Conservation (phyloP, 208 protist genomes). For the Leishmania guyanensis region DNA sequence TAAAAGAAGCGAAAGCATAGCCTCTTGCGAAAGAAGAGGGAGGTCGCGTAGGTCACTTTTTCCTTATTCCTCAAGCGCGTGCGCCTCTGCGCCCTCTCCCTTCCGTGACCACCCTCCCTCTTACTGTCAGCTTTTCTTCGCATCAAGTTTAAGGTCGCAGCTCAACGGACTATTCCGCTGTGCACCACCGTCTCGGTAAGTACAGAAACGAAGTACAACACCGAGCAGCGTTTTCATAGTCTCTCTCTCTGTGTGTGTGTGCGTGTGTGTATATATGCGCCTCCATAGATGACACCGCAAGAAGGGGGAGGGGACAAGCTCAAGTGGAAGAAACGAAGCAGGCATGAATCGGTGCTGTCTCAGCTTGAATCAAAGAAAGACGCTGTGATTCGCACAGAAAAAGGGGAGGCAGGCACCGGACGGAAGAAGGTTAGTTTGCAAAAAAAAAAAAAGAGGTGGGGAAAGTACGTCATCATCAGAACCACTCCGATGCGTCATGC, state of each 20-base stretch:
- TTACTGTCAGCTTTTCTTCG: neutral
- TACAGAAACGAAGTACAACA: neutral
- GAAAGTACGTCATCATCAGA: neutral
- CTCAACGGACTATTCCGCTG: neutral
- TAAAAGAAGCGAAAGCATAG: neutral
- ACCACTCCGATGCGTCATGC: too few relatives aligned
- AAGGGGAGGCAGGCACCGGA: neutral
- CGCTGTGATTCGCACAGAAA: too few relatives aligned
- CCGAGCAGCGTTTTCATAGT: neutral
- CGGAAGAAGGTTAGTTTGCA: constrained; percentile 2
- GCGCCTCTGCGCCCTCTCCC: neutral
- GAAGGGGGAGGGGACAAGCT: too few relatives aligned
- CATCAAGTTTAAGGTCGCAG: neutral
- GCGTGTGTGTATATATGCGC: neutral
- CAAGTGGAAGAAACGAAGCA: too few relatives aligned
- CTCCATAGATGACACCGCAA: too few relatives aligned
- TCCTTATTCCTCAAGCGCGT: neutral
- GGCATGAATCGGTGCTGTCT: too few relatives aligned
- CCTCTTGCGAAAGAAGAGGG: neutral
- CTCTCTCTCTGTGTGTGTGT: neutral
- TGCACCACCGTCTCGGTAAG: neutral
- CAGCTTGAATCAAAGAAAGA: too few relatives aligned
- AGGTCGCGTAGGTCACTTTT: neutral
- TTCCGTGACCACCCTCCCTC: neutral
- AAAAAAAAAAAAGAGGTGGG: constrained; percentile 7